These are phyloP conservation scores for Micractinium sp. DNA, from an alignment of 139 green algal genomes.

Conservation along the genomic window DNA sequence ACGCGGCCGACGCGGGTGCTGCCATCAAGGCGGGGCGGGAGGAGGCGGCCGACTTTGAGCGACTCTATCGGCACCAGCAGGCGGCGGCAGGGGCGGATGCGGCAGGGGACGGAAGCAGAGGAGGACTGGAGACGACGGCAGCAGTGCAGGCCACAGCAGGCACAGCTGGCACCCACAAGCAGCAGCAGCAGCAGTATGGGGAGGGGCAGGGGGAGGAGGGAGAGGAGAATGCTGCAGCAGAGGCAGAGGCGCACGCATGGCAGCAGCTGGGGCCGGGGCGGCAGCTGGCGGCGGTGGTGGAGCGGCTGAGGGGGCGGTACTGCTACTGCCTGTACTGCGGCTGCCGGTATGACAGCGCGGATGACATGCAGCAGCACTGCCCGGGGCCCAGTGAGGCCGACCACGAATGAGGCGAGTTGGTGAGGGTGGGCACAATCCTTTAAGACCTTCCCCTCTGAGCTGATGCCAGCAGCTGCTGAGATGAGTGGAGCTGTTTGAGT, in stretches of 20 bases:
- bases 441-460: too few species aligned
- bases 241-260: conserved; percentile 14
- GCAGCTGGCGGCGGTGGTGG: conserved; percentile 36
- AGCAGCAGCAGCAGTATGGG: not conserved
- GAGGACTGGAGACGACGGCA: not conserved
- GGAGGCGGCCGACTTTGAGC: not conserved
- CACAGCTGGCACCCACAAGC: too few species aligned
- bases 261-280: conserved; percentile 20
- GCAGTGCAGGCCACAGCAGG: not conserved
- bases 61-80: not conserved
- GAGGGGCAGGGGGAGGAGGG: not conserved
- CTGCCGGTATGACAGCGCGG: conserved; percentile 29
- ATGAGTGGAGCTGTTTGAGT: too few species aligned
- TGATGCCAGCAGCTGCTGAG: too few species aligned
- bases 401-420: conserved; percentile 17
- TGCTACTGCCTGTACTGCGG: conserved; percentile 56
- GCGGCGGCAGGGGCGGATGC: not conserved
- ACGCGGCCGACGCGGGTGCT: conserved; percentile 1
- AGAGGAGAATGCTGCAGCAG: not conserved
- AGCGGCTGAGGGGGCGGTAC: conserved; percentile 30
- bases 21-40: not conserved
- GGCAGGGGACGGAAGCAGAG: not conserved
- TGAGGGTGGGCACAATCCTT: too few species aligned
- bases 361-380: conserved; percentile 38
- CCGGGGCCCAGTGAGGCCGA: conserved; percentile 41